Evolutionary conservation across 2,329 filamentous ascomycete species (phyloP).

Genomic region (Achaetomium macrosporum): DNA sequence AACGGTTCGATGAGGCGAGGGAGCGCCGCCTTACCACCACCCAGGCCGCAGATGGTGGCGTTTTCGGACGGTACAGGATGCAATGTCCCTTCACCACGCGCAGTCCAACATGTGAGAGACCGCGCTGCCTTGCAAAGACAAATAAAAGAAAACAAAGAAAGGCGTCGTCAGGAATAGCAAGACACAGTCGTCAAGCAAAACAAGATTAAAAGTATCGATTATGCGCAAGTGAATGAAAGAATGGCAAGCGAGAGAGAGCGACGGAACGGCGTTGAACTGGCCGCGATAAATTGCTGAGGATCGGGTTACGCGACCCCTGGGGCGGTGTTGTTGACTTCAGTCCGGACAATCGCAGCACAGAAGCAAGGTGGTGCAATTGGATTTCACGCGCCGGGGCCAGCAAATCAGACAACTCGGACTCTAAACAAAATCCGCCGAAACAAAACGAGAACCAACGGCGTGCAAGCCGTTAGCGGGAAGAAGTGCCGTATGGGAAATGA

Average conservation of each 20-base stretch:
- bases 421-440: conserved; percentile 8
- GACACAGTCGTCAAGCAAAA: conserved; percentile 4
- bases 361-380: conserved; percentile 11
- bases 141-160: conserved; percentile 1
- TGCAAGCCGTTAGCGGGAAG: conserved; percentile 3
- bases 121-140: conserved; percentile 1
- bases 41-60: conserved; percentile 5
- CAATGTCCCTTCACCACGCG: conserved; percentile 13
- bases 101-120: conserved; percentile 15
- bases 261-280: conserved; percentile 12
- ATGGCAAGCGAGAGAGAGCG: conserved; percentile 7
- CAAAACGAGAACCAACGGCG: conserved; percentile 7
- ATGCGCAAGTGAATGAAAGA: conserved; percentile 5
- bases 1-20: neutral
- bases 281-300: conserved; percentile 4
- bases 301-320: conserved; percentile 19
- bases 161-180: conserved; percentile 6
- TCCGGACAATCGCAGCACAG: conserved; percentile 1
- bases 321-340: conserved; percentile 20
- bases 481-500: conserved; percentile 3
- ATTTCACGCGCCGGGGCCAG: conserved; percentile 20
- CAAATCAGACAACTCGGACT: conserved; percentile 20
- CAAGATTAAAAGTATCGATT: conserved; percentile 12
- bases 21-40: neutral
- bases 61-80: conserved; percentile 9